Evolutionary conservation across 139 green algal genomes (phyloP).

Genomic region (Klebsormidium nitens): DNA sequence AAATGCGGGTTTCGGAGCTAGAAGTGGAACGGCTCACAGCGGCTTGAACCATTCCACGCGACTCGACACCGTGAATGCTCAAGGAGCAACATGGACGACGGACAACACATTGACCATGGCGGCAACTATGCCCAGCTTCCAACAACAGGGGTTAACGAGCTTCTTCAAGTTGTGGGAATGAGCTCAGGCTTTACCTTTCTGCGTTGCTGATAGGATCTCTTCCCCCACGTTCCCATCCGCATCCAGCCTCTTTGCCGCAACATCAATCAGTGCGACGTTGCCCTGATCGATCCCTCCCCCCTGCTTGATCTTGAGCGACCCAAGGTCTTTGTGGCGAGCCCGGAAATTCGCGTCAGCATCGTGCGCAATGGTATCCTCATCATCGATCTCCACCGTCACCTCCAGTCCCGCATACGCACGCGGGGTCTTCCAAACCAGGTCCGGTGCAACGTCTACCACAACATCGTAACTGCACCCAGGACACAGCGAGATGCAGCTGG

Average conservation of each 20-base stretch:
- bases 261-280: conserved; percentile 30
- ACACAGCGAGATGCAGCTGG: neutral
- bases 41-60: too few relatives aligned
- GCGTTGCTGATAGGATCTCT: conserved; percentile 17
- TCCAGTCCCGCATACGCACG: conserved; percentile 7
- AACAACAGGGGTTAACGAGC: too few relatives aligned
- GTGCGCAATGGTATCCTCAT: neutral
- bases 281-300: conserved; percentile 14
- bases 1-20: too few relatives aligned
- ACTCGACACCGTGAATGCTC: too few relatives aligned
- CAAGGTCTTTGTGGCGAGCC: conserved; percentile 24
- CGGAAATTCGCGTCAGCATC: conserved; percentile 22
- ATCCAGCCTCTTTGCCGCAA: conserved; percentile 15
- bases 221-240: conserved; percentile 27
- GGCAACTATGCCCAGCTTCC: neutral
- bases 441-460: conserved; percentile 16
- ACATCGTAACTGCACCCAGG: conserved; percentile 15
- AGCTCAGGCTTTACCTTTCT: conserved; percentile 31
- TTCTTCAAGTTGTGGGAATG: too few relatives aligned
- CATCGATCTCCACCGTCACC: conserved; percentile 16
- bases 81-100: too few relatives aligned
- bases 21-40: too few relatives aligned
- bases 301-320: neutral
- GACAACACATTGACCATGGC: neutral
- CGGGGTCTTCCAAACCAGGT: conserved; percentile 19